A percentile compares a stretch with the other conserved stretches of the same genome.
Conservation (phyloP, 106 monocot species). For the Platanthera guangdongensis region DNA sequence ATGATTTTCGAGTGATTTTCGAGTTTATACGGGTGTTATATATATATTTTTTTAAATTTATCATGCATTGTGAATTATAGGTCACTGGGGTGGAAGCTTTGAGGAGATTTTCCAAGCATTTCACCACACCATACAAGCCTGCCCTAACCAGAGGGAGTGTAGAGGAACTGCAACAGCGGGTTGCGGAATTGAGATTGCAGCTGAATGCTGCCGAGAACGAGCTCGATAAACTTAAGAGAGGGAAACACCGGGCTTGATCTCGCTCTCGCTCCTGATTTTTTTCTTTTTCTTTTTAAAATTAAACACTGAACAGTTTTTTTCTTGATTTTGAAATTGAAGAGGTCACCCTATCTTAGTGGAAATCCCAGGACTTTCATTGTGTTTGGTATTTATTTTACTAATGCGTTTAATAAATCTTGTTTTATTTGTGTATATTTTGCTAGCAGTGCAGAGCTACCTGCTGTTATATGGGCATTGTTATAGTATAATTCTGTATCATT, state of each 20-base stretch:
- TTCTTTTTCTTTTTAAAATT: not conserved
- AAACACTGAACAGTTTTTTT: not conserved
- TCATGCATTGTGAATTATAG: slow-evolving; percentile 1
- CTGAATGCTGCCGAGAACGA: slow-evolving; percentile 56
- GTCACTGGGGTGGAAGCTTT: slow-evolving; percentile 77
- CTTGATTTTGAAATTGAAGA: not conserved
- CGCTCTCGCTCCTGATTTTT: not conserved
- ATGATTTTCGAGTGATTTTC: not conserved
- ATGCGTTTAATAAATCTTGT: slow-evolving; percentile 4
- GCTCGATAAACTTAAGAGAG: slow-evolving; percentile 49
- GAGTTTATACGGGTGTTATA: no score
- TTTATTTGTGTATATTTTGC: not conserved
- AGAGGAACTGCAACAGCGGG: slow-evolving; percentile 64
- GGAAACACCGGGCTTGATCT: slow-evolving; percentile 40
- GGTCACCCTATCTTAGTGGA: not conserved
- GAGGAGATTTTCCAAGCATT: slow-evolving; percentile 59
- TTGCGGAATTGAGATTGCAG: slow-evolving; percentile 43
- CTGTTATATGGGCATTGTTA: no score
- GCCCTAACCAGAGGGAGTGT: slow-evolving; percentile 35
- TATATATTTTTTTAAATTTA: no score
- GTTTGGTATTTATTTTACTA: not conserved
- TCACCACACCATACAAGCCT: slow-evolving; percentile 58
- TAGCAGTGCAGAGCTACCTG: not conserved
- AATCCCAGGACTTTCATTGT: not conserved
- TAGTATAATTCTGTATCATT: no score